Percentiles rank a stretch among this genome's conserved stretches.
Conservation (phyloP, 208 protist genomes). For the Trypanosoma brucei region DNA sequence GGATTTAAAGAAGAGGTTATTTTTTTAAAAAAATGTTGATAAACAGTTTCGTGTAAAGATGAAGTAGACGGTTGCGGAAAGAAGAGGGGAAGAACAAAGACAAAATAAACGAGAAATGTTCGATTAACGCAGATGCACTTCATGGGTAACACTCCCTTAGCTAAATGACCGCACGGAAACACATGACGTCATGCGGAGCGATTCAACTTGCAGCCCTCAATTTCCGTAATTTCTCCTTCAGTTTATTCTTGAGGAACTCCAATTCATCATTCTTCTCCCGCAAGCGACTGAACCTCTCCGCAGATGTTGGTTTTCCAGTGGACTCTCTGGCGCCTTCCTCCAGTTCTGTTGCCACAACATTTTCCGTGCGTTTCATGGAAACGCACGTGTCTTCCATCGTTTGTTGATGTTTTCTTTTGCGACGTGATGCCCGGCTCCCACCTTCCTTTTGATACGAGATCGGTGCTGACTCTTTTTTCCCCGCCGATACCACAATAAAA, state of each 20-base stretch:
- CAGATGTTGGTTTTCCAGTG: background rate
- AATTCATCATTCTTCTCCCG: conserved; percentile 33
- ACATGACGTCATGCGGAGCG: background rate
- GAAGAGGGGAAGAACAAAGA: no score
- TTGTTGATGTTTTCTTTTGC: background rate
- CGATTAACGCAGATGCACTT: no score
- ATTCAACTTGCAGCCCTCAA: conserved; percentile 1
- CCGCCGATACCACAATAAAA: conserved; percentile 6
- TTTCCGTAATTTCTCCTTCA: conserved; percentile 22
- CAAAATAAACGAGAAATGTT: no score
- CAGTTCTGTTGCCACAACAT: background rate
- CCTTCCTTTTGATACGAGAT: background rate
- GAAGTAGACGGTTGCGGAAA: no score
- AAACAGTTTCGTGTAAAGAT: no score
- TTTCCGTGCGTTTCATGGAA: background rate
- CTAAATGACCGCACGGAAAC: background rate
- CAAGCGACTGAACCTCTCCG: conserved; percentile 5
- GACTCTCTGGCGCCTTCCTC: background rate
- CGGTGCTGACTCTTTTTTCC: background rate
- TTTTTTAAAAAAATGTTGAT: no score
- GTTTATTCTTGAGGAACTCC: conserved; percentile 21
- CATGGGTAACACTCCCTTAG: background rate
- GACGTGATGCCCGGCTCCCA: background rate
- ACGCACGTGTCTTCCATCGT: background rate
- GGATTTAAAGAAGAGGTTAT: no score